Evolutionary conservation across 2,329 filamentous ascomycete genomes (phyloP), one percentile per base, ranked within the genome.

Genomic region (Graphiopsis chlorocephala): DNA sequence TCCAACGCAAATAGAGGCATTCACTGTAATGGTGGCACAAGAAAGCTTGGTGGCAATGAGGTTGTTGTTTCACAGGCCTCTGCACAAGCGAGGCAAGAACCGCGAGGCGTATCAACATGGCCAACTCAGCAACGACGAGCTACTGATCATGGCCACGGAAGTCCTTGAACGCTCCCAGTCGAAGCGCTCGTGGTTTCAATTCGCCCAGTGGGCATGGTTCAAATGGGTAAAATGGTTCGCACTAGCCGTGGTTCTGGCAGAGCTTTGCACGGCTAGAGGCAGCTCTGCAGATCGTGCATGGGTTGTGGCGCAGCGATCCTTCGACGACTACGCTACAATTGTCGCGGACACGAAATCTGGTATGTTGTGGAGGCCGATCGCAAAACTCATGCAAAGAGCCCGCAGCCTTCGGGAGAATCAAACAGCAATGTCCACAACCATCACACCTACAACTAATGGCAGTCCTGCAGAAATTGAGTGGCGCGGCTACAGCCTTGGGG

Each of bases 151-250:
- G 23, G 53, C 53, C n/a, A 29, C 29, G n/a, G 29, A 33, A 17
- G 53, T 57, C 26, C 15, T 57, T 11, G 29, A 57, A 38, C 29
- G 53, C 25, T 33, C 53, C 8, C 31, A 57, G 29, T 38, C 28
- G 29, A 57, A 57, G 29, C 35, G 48, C 26, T 52, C 48, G 15
- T 42, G 35, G 35, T 23, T 29, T 23, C 5, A 57, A 57, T 57
- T 35, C 23, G 53, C 29, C 1, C 29, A 35, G 8, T 57, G 53
- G 53, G 29, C 53, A 33, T 57, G 53, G 53, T 57, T 35, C 29
- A 57, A 33, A 23, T 57, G 53, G 53, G 53, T 57, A 6, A 38
- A 57, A 42, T 57, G 53, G 53, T 57, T 29, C 29, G 53, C 53
- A 23, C 53, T 57, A 20, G 53, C 53, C 25, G 35, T 57, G n/a